Base-by-base conservation (phyloP, 225 moss, liverwort and hornwort genomes). In the Neckera pumila region DNA sequence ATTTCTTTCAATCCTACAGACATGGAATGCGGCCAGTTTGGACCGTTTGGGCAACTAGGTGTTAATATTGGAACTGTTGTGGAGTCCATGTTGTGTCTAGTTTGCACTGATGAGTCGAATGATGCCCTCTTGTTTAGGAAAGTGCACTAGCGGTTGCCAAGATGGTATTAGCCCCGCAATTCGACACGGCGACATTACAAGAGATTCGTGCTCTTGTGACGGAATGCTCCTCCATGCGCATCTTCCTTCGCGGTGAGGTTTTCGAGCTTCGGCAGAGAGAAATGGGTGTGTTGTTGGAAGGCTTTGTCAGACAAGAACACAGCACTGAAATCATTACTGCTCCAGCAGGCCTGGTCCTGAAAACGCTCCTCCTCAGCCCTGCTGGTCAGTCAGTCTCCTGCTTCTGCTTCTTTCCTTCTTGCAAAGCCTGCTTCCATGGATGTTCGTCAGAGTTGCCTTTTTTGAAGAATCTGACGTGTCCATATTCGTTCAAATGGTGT, bases 221-320 rank as follows among this genome's bases (percentile, higher is more conserved):
- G 79, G 96, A 94, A 87, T 76, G 88, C 58, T 96, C 96, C 38
- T 86, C 82, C 38, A 95, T 99, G 96, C 91, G 95, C 56, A 92
- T 92, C 47, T 99, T 97, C 57, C 95, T 97, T 45, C 93, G 94
- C 8, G 95, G 96, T 57, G 99, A 99, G 91, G 94, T 96, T 31
- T 93, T 99, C 63, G 96, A 97, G 89, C 87, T 97, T 80, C 93
- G 93, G 60, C 72, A 84, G 23, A 89, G 87, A 60, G 94, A 91
- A 77, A 95, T 96, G 79, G 99, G 97, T 19, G 79, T 99, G 76
- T 89, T 99, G 79, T 89, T 99, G 87, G 99, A 99, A 93, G 99
- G 99, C 49, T 96, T 96, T 86, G 89, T 99, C 64, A 93, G 93
- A 70, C 96, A 90, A 89, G 97, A 99, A 88, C 93, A 91, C n/a